Percentiles rank a stretch among this genome's conserved stretches.
phyloP scores from a whole-genome alignment of 2,329 filamentous ascomycete genomes.

The Colletotrichum higginsianum region DNA sequence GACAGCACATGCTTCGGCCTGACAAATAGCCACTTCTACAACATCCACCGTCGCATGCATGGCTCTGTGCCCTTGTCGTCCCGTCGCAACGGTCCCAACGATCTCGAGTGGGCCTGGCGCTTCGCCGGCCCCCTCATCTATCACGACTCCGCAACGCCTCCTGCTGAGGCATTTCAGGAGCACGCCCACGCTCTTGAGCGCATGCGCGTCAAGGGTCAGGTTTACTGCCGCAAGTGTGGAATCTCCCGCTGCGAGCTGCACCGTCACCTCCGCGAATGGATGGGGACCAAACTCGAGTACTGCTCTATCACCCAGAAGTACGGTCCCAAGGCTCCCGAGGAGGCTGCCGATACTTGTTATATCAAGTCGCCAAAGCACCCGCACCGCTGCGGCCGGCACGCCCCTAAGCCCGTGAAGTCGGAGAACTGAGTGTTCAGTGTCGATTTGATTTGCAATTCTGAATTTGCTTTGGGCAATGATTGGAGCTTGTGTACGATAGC shows the following conservation, averaged over 20 bases:
- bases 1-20: constrained; percentile 75
- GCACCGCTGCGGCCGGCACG: constrained; percentile 71
- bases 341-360: constrained; percentile 68
- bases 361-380: constrained; percentile 73
- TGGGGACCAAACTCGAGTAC: constrained; percentile 71
- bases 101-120: constrained; percentile 76
- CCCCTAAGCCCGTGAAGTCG: constrained; percentile 46
- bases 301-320: constrained; percentile 73
- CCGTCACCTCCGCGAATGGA: constrained; percentile 73
- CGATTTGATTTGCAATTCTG: background rate
- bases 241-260: constrained; percentile 74
- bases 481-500: background rate
- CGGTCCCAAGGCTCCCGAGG: constrained; percentile 62
- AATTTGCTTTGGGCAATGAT: constrained; percentile 4
- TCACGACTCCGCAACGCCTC: constrained; percentile 31
- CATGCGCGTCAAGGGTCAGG: constrained; percentile 70
- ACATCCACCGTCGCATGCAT: constrained; percentile 70
- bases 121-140: constrained; percentile 63
- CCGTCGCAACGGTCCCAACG: constrained; percentile 72
- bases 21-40: constrained; percentile 70
- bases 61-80: constrained; percentile 69
- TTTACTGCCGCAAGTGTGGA: constrained; percentile 75
- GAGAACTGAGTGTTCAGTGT: background rate
- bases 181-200: constrained; percentile 55
- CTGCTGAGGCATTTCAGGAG: constrained; percentile 27